A percentile compares a stretch with the other conserved stretches of the same genome.
phyloP scores from a whole-genome alignment of 176 grass and related monocot species.

The Hyparrhenia diplandra region DNA sequence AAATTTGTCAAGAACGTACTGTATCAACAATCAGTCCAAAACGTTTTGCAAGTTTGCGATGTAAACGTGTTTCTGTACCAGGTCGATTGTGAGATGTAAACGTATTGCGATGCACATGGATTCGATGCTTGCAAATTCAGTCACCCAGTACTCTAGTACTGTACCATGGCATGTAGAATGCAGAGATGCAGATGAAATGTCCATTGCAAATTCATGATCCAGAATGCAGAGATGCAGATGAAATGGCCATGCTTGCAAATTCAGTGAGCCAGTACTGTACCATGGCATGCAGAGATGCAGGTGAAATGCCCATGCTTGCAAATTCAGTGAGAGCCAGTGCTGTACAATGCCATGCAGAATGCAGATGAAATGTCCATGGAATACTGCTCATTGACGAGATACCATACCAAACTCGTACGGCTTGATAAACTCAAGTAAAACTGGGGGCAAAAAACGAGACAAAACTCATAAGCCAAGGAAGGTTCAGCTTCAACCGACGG shows the following conservation, averaged over 20 bases:
- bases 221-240: no score
- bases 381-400: not conserved
- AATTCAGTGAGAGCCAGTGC: no score
- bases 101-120: not conserved
- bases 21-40: not conserved
- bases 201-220: no score
- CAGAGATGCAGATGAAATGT: not conserved
- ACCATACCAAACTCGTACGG: not conserved
- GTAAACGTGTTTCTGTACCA: not conserved
- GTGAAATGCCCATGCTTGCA: no score
- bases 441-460: not conserved
- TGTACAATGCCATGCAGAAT: no score
- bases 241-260: no score
- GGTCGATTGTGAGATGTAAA: not conserved
- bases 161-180: not conserved
- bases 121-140: slow-evolving; percentile 1
- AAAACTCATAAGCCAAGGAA: not conserved
- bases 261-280: no score
- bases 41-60: not conserved
- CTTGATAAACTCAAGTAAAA: not conserved
- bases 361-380: no score
- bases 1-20: not conserved
- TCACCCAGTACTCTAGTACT: not conserved
- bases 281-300: no score
- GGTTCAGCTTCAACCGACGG: not conserved